Evolutionary conservation across 2,329 filamentous ascomycete genomes (phyloP).

Genomic region (Ploettnerulaceae sp.): DNA sequence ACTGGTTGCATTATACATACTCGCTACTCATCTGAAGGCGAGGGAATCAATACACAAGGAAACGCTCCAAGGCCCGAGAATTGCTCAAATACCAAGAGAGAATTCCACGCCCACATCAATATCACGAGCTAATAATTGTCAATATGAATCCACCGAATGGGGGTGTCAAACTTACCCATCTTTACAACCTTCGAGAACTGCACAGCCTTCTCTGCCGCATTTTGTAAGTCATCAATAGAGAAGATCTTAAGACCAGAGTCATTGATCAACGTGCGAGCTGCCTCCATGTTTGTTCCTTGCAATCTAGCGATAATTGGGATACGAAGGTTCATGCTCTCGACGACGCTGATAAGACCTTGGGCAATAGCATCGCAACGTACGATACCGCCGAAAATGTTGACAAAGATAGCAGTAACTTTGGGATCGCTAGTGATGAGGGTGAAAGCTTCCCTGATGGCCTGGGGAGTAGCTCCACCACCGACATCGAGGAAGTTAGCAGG

Average conservation of each 20-base stretch:
- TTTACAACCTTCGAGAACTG: constrained; percentile 99
- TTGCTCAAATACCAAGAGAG: constrained; percentile 74
- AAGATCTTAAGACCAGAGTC: constrained; percentile 99
- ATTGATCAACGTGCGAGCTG: constrained; percentile 88
- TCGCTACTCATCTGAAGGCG: constrained; percentile 26
- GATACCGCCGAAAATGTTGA: constrained; percentile 99
- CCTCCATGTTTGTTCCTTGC: constrained; percentile 97
- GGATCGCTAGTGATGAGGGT: constrained; percentile 97
- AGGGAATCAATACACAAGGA: constrained; percentile 34
- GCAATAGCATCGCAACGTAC: constrained; percentile 97
- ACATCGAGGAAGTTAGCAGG: constrained; percentile 99
- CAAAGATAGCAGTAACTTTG: constrained; percentile 98
- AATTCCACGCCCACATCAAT: constrained; percentile 98
- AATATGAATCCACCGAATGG: constrained; percentile 9
- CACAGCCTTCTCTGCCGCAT: constrained; percentile 93
- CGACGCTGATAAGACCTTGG: constrained; percentile 90
- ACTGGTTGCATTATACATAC: constrained; percentile 32
- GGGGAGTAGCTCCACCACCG: constrained; percentile 92
- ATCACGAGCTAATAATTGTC: constrained; percentile 63
- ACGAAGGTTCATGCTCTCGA: constrained; percentile 89
- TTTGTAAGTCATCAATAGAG: constrained; percentile 97
- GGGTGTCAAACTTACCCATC: constrained; percentile 63
- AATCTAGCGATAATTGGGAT: constrained; percentile 95
- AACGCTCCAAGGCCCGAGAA: constrained; percentile 20
- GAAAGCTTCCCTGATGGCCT: constrained; percentile 95